Conservation (phyloP, 192 early-diverging fungal genomes). For the Kappamyces sp. region DNA sequence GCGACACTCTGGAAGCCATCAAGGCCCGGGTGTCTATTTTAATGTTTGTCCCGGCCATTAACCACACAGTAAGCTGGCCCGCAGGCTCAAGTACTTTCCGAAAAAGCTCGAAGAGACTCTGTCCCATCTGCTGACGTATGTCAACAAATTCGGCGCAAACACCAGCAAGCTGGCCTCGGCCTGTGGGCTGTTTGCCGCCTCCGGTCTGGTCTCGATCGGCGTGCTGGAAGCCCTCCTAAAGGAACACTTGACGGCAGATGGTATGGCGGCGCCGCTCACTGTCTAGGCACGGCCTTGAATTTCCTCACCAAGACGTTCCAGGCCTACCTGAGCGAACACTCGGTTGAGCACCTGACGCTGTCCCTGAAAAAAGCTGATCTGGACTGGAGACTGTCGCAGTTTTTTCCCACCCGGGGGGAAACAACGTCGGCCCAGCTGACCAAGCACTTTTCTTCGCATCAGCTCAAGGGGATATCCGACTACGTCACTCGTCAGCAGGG, state of each 20-base stretch:
- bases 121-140: constrained; percentile 76
- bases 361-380: constrained; percentile 65
- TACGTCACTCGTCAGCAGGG: constrained; percentile 72
- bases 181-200: constrained; percentile 66
- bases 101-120: constrained; percentile 77
- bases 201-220: constrained; percentile 60
- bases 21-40: constrained; percentile 77
- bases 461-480: constrained; percentile 80
- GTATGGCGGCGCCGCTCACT: constrained; percentile 25
- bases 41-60: constrained; percentile 25
- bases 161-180: constrained; percentile 73
- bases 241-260: constrained; percentile 93
- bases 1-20: constrained; percentile 63
- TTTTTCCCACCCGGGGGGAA: constrained; percentile 89
- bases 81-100: constrained; percentile 92
- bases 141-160: constrained; percentile 84
- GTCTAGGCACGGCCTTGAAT: constrained; percentile 63
- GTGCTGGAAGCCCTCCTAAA: constrained; percentile 75
- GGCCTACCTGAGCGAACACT: constrained; percentile 69
- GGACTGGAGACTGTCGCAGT: constrained; percentile 70
- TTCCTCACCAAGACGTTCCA: constrained; percentile 82
- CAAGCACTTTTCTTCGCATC: constrained; percentile 89
- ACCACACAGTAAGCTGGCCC: constrained; percentile 69
- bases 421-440: constrained; percentile 73
- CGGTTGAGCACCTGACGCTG: constrained; percentile 67